These are phyloP conservation scores for Alternaria tenuissima DNA, from an alignment of 2,329 filamentous ascomycete species.

Conservation along the genomic window DNA sequence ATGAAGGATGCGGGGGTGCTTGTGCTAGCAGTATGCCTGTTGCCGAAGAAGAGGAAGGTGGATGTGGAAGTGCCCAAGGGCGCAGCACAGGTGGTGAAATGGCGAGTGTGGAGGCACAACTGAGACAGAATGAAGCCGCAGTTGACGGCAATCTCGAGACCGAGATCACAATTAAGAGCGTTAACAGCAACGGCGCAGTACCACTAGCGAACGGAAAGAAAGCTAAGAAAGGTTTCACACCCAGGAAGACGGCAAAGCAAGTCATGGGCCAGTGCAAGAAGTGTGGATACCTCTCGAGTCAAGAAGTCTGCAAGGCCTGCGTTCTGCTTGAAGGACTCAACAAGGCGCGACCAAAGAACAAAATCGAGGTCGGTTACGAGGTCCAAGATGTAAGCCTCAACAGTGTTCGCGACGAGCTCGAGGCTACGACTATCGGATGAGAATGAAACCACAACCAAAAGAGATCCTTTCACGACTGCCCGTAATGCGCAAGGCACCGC, in stretches of 20 bases:
- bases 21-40: constrained; percentile 46
- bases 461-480: background rate
- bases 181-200: constrained; percentile 42
- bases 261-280: constrained; percentile 82
- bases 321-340: constrained; percentile 89
- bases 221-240: constrained; percentile 28
- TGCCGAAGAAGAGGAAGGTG: constrained; percentile 69
- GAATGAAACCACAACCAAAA: constrained; percentile 19
- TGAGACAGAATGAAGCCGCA: constrained; percentile 71
- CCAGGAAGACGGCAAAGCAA: constrained; percentile 61
- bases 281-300: constrained; percentile 96
- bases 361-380: constrained; percentile 42
- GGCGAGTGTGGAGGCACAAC: constrained; percentile 78
- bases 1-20: constrained; percentile 45
- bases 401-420: constrained; percentile 33
- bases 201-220: constrained; percentile 30
- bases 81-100: constrained; percentile 76
- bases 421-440: constrained; percentile 29
- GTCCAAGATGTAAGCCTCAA: constrained; percentile 31
- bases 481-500: background rate
- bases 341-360: constrained; percentile 65
- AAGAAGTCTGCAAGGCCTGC: constrained; percentile 93
- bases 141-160: constrained; percentile 67
- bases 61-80: constrained; percentile 77
- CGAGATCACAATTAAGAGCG: constrained; percentile 63